Evolutionary conservation across 371 early-diverging fungal species (phyloP), one percentile per base, ranked within the genome.

Genomic region (Sporodiniella umbellata): DNA sequence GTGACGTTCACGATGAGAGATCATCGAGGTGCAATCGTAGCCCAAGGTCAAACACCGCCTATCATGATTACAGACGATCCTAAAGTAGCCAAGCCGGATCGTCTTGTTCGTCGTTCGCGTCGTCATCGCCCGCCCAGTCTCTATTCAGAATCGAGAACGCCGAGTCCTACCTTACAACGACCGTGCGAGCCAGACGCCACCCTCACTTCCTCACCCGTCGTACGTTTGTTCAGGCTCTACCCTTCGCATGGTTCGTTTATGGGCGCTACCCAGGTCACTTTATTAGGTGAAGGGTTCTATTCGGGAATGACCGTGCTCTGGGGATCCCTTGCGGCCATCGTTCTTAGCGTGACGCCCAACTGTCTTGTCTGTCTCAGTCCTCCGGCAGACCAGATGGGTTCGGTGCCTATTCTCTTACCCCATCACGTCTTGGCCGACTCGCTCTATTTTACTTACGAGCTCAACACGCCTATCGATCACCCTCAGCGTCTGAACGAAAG

Each of bases 41-140:
- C 92, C n/a, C 79, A 73, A 3, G 93, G 91, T 25, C 67, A 83
- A 35, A 87, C 94, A 6, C 89, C 93, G 7, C 90, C 93, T 4
- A 89, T 95, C 46, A 84, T 95, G 86, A 92, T 95, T 53, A 95
- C 96, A 2, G 96, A 95, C 54, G 96, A 95, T 63, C 96, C 94
- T 75, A 95, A 95, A 62, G 82, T 81, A 15, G 64, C 75, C 17
- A 84, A 84, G 56, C 58, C 60, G 30, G 60, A 64, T 23, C 23
- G 23, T 23, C 25, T 35, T 25, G 8, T 33, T 17, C n/a, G 23
- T 2, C 12, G 38, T 22, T n/a, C 6, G 19, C 17, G 19, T 39
- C 39, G 21, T 33, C 2, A n/a, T 12, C 4, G 26, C 14, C 14
- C 35, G 25, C 18, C 19, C 18, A 48, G 53, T n/a, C n/a, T n/a